Evolutionary conservation across 805 yeast species (phyloP).

Genomic region (Candida hungchunana): DNA sequence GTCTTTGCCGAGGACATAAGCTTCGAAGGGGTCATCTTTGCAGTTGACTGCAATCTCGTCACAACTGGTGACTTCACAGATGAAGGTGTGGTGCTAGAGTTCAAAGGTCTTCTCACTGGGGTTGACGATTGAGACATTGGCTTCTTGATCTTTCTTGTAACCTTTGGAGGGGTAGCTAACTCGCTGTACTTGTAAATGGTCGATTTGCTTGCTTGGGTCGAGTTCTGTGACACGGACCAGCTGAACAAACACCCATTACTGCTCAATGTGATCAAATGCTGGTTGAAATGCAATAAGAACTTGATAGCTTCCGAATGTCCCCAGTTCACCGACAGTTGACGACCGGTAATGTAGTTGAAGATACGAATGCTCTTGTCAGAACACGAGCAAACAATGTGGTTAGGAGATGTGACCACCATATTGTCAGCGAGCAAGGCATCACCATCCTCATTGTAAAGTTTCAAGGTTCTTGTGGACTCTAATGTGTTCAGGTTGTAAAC

Average conservation of each 20-base stretch:
- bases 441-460: conserved; percentile 37
- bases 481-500: conserved; percentile 34
- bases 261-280: conserved; percentile 40
- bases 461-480: conserved; percentile 36
- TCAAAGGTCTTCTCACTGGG: conserved; percentile 13
- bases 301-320: conserved; percentile 54
- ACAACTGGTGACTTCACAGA: conserved; percentile 12
- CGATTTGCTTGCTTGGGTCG: conserved; percentile 1
- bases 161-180: conserved; percentile 22
- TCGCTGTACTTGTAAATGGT: conserved; percentile 19
- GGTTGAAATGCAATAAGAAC: conserved; percentile 24
- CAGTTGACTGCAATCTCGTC: conserved; percentile 18
- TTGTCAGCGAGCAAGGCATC: conserved; percentile 45
- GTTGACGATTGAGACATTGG: conserved; percentile 13
- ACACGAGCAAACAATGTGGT: conserved; percentile 38
- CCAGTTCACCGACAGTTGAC: conserved; percentile 48
- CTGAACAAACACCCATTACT: conserved; percentile 51
- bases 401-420: conserved; percentile 30
- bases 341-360: conserved; percentile 43
- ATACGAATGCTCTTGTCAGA: conserved; percentile 56
- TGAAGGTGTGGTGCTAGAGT: conserved; percentile 6
- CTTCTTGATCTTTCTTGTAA: conserved; percentile 25
- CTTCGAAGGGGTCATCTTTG: conserved; percentile 23
- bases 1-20: conserved; percentile 17
- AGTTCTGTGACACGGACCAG: conserved; percentile 32